Evolutionary conservation across 2,329 filamentous ascomycete species (phyloP).

Genomic region (Ophiostoma sp.): DNA sequence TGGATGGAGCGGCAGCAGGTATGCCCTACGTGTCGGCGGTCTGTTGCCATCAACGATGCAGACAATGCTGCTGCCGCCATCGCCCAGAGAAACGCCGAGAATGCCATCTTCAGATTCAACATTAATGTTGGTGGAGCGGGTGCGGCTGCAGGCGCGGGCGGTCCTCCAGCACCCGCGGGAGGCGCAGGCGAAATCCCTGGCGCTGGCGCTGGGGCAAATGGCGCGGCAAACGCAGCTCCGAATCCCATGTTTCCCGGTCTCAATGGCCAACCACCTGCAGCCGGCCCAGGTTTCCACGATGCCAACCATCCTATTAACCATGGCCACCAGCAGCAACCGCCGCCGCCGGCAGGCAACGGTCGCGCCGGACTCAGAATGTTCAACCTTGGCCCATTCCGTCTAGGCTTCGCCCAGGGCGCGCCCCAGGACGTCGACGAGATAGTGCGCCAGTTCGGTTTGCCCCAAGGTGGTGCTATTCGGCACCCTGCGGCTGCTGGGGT

Average conservation of each 20-base stretch:
- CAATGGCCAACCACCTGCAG: conserved; percentile 29
- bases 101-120: conserved; percentile 1
- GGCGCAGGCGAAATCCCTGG: neutral
- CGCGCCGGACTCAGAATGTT: conserved; percentile 33
- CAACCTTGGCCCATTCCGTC: conserved; percentile 62
- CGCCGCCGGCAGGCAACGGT: conserved; percentile 28
- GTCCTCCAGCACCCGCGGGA: neutral
- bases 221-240: neutral
- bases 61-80: conserved; percentile 19
- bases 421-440: conserved; percentile 60
- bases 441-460: conserved; percentile 52
- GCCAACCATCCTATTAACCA: conserved; percentile 31
- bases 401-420: conserved; percentile 70
- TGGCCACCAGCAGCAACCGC: conserved; percentile 31
- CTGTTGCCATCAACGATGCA: conserved; percentile 60
- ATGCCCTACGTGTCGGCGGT: conserved; percentile 85
- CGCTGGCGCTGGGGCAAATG: conserved; percentile 2
- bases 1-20: conserved; percentile 98
- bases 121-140: conserved; percentile 12
- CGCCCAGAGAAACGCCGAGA: conserved; percentile 13
- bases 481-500: neutral
- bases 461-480: neutral
- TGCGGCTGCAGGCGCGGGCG: neutral
- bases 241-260: conserved; percentile 18
- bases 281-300: neutral